Percentiles rank a stretch among this genome's conserved stretches.
phyloP scores from a whole-genome alignment of 129 eudicot genomes.

The Pseudognaphalium luteoalbum region DNA sequence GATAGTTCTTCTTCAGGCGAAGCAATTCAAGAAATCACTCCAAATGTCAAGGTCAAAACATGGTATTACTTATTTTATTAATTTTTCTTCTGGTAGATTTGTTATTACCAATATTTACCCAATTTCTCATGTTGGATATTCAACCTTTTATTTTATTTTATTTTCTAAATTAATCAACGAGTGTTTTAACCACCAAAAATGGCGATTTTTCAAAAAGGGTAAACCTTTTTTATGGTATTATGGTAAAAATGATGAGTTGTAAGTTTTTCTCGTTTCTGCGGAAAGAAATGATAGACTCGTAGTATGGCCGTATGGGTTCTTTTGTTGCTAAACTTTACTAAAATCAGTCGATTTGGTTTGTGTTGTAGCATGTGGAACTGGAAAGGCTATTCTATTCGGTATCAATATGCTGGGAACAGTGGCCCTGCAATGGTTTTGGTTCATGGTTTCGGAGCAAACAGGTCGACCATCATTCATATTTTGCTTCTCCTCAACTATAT shows the following conservation, averaged over 20 bases:
- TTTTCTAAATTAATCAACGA: no score
- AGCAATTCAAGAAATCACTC: constrained; percentile 19
- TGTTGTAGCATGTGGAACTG: constrained; percentile 78
- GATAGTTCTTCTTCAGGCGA: constrained; percentile 32
- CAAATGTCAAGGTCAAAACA: constrained; percentile 46
- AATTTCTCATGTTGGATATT: neutral
- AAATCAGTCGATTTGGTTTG: constrained; percentile 1
- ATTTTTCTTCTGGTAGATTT: neutral
- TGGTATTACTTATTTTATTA: constrained; percentile 37
- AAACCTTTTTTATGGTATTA: no score
- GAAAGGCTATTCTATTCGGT: constrained; percentile 94
- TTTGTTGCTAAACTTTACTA: neutral
- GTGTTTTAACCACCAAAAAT: no score
- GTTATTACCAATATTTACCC: neutral
- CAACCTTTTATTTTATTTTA: neutral
- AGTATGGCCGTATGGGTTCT: neutral
- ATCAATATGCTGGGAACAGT: constrained; percentile 68
- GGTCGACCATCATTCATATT: constrained; percentile 75
- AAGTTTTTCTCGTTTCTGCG: neutral
- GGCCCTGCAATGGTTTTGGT: constrained; percentile 86
- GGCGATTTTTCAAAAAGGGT: no score
- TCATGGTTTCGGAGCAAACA: constrained; percentile 99
- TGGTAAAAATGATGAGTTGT: neutral
- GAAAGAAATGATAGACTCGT: neutral
- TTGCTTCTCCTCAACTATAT: constrained; percentile 55